A percentile compares a stretch with the other conserved stretches of the same genome.
These are phyloP conservation scores for Penicillium capsulatum DNA, from an alignment of 2,329 filamentous ascomycete species.

Conservation along the genomic window DNA sequence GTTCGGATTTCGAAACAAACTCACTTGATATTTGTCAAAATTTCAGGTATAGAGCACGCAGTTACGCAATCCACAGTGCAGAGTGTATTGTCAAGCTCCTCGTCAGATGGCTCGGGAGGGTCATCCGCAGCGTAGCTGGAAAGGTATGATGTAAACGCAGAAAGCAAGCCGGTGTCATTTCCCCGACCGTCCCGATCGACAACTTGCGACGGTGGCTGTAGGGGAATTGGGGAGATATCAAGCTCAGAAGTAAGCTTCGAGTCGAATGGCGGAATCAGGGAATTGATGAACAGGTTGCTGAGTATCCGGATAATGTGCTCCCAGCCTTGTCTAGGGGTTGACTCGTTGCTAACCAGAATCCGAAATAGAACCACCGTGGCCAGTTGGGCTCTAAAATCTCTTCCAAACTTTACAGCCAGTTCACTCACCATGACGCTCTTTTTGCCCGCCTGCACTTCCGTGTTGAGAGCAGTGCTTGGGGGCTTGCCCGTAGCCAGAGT, in stretches of 20 bases:
- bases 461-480: slow-evolving; percentile 84
- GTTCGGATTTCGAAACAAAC: slow-evolving; percentile 28
- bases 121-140: slow-evolving; percentile 99
- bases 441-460: slow-evolving; percentile 86
- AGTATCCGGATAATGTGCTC: slow-evolving; percentile 79
- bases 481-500: slow-evolving; percentile 72
- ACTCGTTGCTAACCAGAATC: slow-evolving; percentile 80
- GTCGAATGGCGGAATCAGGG: slow-evolving; percentile 80
- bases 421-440: slow-evolving; percentile 98
- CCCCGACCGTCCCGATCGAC: slow-evolving; percentile 80
- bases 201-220: slow-evolving; percentile 86
- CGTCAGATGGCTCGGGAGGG: slow-evolving; percentile 92
- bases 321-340: slow-evolving; percentile 59
- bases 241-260: slow-evolving; percentile 60
- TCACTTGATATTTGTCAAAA: slow-evolving; percentile 79
- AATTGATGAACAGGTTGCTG: slow-evolving; percentile 94
- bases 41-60: slow-evolving; percentile 76
- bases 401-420: slow-evolving; percentile 88
- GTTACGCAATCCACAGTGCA: slow-evolving; percentile 93
- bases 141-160: slow-evolving; percentile 91
- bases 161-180: slow-evolving; percentile 80
- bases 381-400: slow-evolving; percentile 88
- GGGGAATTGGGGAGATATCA: slow-evolving; percentile 73
- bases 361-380: slow-evolving; percentile 94
- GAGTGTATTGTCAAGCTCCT: slow-evolving; percentile 92